A percentile compares a stretch with the other conserved stretches of the same genome.
phyloP scores from a whole-genome alignment of 805 yeast species.

The Hanseniaspora pseudoguilliermondii region DNA sequence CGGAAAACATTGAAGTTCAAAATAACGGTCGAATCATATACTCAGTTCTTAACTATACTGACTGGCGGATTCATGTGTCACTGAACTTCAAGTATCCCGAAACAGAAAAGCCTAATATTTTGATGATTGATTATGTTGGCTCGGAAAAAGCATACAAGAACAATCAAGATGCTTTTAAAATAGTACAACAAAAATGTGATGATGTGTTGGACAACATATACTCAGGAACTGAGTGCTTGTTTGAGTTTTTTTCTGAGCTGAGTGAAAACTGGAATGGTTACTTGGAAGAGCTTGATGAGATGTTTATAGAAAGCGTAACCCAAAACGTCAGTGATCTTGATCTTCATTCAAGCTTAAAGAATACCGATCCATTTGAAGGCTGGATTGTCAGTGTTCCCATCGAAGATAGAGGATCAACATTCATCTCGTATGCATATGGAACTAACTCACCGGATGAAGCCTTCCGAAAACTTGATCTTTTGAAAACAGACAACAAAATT shows the following conservation, averaged over 20 bases:
- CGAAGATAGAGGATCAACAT: constrained; percentile 72
- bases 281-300: constrained; percentile 24
- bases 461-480: constrained; percentile 33
- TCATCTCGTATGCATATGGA: constrained; percentile 58
- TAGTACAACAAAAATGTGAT: constrained; percentile 36
- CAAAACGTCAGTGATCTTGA: neutral
- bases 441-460: constrained; percentile 64
- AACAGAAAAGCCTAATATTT: constrained; percentile 42
- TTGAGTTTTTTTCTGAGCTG: constrained; percentile 61
- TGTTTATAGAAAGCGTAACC: constrained; percentile 4
- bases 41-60: constrained; percentile 49
- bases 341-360: constrained; percentile 16
- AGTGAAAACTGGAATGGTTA: constrained; percentile 36
- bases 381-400: constrained; percentile 74
- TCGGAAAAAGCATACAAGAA: constrained; percentile 26
- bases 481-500: constrained; percentile 55
- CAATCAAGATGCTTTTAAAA: constrained; percentile 26
- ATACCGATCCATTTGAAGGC: constrained; percentile 39
- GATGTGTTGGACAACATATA: constrained; percentile 44
- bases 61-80: constrained; percentile 48
- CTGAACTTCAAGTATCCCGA: constrained; percentile 65
- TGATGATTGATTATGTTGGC: constrained; percentile 38
- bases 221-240: constrained; percentile 60
- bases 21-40: constrained; percentile 34
- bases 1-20: constrained; percentile 35